phyloP scores from a whole-genome alignment of 2,329 filamentous ascomycete genomes.

The Aureobasidium lini region DNA sequence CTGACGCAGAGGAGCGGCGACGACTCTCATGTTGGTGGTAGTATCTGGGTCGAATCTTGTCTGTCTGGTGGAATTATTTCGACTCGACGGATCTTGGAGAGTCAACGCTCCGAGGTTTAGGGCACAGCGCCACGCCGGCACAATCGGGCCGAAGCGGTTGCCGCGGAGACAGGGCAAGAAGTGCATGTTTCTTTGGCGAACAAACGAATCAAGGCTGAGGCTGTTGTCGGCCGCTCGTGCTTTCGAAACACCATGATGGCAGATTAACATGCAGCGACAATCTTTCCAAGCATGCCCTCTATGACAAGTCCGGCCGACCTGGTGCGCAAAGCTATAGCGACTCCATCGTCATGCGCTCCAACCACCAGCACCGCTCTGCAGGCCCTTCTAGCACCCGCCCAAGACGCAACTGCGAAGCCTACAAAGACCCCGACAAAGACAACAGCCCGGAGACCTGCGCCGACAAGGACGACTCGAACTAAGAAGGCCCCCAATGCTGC shows the following conservation, averaged over 20 bases:
- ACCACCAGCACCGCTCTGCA: conserved; percentile 4
- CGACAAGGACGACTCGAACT: neutral
- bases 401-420: neutral
- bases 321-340: conserved; percentile 8
- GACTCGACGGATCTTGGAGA: neutral
- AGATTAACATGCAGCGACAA: neutral
- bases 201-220: neutral
- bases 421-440: neutral
- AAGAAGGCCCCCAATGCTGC: neutral
- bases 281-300: neutral
- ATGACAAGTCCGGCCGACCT: neutral
- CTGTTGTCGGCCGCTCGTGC: neutral
- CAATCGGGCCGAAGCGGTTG: conserved; percentile 4
- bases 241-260: neutral
- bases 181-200: conserved; percentile 6
- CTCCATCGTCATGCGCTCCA: neutral
- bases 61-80: neutral
- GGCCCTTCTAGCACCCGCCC: neutral
- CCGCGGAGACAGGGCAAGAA: neutral
- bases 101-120: conserved; percentile 8
- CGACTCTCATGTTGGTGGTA: neutral
- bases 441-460: neutral
- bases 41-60: neutral
- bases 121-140: neutral
- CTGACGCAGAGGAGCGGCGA: neutral